Evolutionary conservation across 1,139 yeast genomes (phyloP), one percentile per base, ranked within the genome.

Genomic region (Diutina catenulata): DNA sequence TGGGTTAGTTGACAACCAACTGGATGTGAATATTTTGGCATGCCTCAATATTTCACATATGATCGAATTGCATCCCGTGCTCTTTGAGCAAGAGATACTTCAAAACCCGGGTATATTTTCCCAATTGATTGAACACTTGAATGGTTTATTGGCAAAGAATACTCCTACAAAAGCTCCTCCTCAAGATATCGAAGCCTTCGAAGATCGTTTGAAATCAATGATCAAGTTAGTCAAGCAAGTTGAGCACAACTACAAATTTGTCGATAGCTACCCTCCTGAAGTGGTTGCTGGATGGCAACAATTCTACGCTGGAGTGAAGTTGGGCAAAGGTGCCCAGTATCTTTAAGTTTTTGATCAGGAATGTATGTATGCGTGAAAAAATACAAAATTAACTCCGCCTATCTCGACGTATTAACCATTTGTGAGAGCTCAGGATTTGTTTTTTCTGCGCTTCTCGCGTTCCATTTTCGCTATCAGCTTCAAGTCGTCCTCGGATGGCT

Each of bases 401-500:
- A 24, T 11, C n/a, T 24, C 10, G 29, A 6, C 13, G 14, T 27
- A 27, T 27, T 10, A 9, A 27, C 5, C 13, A 18, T 27, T 18
- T 27, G 15, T 27, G 6, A 10, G 9, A 15, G 19, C 13, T 4
- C 14, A 16, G 18, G 24, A 18, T n/a, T n/a, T n/a, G n/a, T 26
- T 19, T 9, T 31, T 31, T 31, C 35, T 31, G 10, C 35, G 35
- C 28, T 33, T 33, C 28, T 23, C 23, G 13, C 37, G 37, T 20
- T 31, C 94, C 63, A 72, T 68, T 53, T 70, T 68, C 2, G 84
- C 80, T 39, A 84, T 82, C 50, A 78, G 76, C 51, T 71, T 69
- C 45, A 86, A 64, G 57, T 88, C 96, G 52, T 88, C 96, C 54
- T 82, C 94, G 60, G 95, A 82, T 29, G 94, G 88, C 51, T 83